A percentile compares a stretch with the other conserved stretches of the same genome.
These are phyloP conservation scores for Colletotrichum spinosum DNA, from an alignment of 2,329 filamentous ascomycete genomes.

Conservation along the genomic window DNA sequence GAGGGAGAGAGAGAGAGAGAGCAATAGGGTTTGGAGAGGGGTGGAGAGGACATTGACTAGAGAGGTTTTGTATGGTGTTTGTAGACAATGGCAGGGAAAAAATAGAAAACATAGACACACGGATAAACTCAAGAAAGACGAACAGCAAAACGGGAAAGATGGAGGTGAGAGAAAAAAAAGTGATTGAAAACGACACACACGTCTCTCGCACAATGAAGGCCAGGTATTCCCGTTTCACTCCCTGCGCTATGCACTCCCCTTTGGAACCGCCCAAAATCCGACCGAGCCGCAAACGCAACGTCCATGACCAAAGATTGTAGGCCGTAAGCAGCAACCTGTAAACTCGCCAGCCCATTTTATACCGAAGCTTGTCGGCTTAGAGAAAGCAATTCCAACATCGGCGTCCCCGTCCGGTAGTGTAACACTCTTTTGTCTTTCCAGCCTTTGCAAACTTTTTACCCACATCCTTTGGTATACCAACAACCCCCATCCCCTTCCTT, in stretches of 20 bases:
- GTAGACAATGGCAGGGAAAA: too few relatives aligned
- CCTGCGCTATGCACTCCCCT: slow-evolving; percentile 55
- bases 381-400: slow-evolving; percentile 45
- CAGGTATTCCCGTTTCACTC: slow-evolving; percentile 54
- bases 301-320: slow-evolving; percentile 40
- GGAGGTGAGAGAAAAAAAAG: slow-evolving; percentile 25
- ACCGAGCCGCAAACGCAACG: slow-evolving; percentile 45
- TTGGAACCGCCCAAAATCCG: slow-evolving; percentile 35
- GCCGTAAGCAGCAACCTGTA: slow-evolving; percentile 37
- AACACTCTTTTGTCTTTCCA: slow-evolving; percentile 55
- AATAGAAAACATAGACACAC: too few relatives aligned
- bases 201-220: slow-evolving; percentile 51
- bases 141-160: not conserved
- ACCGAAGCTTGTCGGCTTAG: slow-evolving; percentile 39
- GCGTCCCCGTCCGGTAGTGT: slow-evolving; percentile 43
- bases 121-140: too few relatives aligned
- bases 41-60: slow-evolving; percentile 4
- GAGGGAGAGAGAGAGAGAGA: slow-evolving; percentile 27
- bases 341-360: slow-evolving; percentile 38
- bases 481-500: slow-evolving; percentile 48
- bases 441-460: slow-evolving; percentile 52
- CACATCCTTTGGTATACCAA: slow-evolving; percentile 43
- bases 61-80: too few relatives aligned
- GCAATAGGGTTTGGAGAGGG: not conserved
- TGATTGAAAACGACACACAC: slow-evolving; percentile 32